Base-by-base conservation (phyloP, 2,329 filamentous ascomycete genomes). In the Penicillium sp. region DNA sequence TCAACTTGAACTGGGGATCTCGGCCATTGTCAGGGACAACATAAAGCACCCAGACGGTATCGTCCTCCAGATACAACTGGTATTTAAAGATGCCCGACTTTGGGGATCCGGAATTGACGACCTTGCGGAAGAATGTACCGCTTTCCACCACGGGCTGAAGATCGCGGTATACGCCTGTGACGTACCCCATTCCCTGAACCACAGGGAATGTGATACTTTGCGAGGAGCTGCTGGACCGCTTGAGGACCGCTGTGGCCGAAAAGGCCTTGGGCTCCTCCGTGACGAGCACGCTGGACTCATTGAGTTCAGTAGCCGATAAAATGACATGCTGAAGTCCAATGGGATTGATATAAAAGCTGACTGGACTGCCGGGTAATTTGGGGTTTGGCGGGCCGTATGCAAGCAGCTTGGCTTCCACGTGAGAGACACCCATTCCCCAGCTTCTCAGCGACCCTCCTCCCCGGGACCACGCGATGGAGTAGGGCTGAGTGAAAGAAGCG, bases 171-270 rank as follows among this genome's bases (percentile, higher is more conserved):
- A 86, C 67, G 0, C 77, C 90, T 4, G 90, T 96, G 13, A 95
- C 75, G 59, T 90, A 95, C 0, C 82, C 85, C 82, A 94, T 93
- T 9, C 93, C 93, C 63, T 97, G 91, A 0, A 95, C 82, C 6
- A 96, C 64, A 0, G 90, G 90, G 55, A 95, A 89, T 0, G 81
- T 84, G 18, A 97, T 77, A 1, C 78, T 74, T 0, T 85, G 79
- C 1, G 74, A 66, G 6, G 77, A 75, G 3, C 73, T 73, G n/a
- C 67, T 62, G 24, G 75, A 71, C 3, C 77, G 75, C 43, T 73
- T 77, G 29, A 97, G 73, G 39, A 86, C 84, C 39, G 89, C 81
- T 53, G 88, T 82, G 11, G 77, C 78, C 0, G 80, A 82, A 58
- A 83, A 81, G 2, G 76, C 76, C 45, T 74, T 67, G 25, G 78